Evolutionary conservation across 2,329 filamentous ascomycete genomes (phyloP).

Genomic region (Neurospora sp.): DNA sequence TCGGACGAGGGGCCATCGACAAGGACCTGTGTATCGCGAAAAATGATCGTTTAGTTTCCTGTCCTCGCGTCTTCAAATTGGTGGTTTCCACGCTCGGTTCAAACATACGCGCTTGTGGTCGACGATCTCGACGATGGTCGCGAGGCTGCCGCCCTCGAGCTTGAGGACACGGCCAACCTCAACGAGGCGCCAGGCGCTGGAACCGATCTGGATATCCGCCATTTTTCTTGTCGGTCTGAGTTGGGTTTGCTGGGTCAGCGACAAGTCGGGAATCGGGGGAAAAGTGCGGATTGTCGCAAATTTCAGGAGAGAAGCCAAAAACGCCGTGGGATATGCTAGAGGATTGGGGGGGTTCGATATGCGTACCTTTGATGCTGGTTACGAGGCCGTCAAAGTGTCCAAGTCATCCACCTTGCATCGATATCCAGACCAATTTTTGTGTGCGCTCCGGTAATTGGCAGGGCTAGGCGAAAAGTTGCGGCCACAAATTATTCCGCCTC

Average conservation of each 20-base stretch:
- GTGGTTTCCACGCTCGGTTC: conserved; percentile 7
- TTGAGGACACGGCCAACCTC: conserved; percentile 97
- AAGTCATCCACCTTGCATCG: conserved; percentile 19
- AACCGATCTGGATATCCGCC: conserved; percentile 74
- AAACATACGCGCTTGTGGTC: conserved; percentile 98
- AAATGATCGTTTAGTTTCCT: conserved; percentile 20
- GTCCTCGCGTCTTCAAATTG: conserved; percentile 3
- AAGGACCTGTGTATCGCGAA: conserved; percentile 58
- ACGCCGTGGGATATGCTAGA: conserved; percentile 7
- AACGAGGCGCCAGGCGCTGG: conserved; percentile 86
- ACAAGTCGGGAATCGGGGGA: conserved; percentile 8
- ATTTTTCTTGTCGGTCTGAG: conserved; percentile 41
- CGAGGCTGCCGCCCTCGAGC: conserved; percentile 82
- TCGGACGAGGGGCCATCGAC: conserved; percentile 88
- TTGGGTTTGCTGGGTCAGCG: conserved; percentile 41
- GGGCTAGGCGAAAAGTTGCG: conserved; percentile 20
- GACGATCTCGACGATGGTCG: conserved; percentile 96
- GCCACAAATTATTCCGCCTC: conserved; percentile 15
- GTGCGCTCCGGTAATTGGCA: conserved; percentile 20
- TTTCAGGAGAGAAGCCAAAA: conserved; percentile 4
- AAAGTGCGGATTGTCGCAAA: conserved; percentile 6
- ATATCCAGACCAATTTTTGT: conserved; percentile 21
- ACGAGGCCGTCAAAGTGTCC: conserved; percentile 20
- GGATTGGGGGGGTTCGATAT: conserved; percentile 9
- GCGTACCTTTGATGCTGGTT: conserved; percentile 20